Conservation (phyloP, 768 basidiomycete species). For the Lactarius trivialis region DNA sequence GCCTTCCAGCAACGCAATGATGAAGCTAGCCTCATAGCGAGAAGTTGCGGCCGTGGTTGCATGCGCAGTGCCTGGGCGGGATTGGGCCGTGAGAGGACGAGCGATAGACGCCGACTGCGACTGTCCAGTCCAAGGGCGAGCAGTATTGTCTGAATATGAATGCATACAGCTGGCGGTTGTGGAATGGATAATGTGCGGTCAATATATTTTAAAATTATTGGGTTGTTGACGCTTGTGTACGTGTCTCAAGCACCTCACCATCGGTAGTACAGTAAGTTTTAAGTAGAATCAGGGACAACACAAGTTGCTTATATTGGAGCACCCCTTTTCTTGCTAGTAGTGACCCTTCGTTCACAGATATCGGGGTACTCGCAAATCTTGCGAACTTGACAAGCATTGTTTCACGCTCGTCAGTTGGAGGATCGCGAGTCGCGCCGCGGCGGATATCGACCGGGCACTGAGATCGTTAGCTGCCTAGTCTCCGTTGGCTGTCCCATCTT, state of each 20-base stretch:
- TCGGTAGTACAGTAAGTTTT: background rate
- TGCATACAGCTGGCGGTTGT: conserved; percentile 5
- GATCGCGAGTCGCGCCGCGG: background rate
- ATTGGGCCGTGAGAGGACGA: conserved; percentile 31
- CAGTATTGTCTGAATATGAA: conserved; percentile 26
- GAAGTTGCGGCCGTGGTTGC: conserved; percentile 61
- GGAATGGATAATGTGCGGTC: background rate
- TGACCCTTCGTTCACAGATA: background rate
- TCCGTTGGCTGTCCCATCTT: background rate
- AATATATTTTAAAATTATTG: conserved; percentile 1
- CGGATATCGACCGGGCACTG: background rate
- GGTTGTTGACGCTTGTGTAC: conserved; percentile 5
- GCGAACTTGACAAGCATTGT: background rate
- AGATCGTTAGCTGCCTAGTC: background rate
- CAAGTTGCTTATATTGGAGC: background rate
- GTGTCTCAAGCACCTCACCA: background rate
- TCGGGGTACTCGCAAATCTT: background rate
- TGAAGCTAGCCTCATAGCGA: conserved; percentile 51
- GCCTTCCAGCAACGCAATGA: conserved; percentile 69
- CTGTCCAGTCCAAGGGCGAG: conserved; percentile 49
- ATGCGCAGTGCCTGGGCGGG: conserved; percentile 50
- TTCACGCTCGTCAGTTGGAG: background rate
- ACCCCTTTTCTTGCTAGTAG: background rate
- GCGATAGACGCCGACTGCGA: conserved; percentile 37
- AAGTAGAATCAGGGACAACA: background rate